A percentile compares a stretch with the other conserved stretches of the same genome.
phyloP scores from a whole-genome alignment of 2,329 filamentous ascomycete genomes.

The Aphanocladium album region DNA sequence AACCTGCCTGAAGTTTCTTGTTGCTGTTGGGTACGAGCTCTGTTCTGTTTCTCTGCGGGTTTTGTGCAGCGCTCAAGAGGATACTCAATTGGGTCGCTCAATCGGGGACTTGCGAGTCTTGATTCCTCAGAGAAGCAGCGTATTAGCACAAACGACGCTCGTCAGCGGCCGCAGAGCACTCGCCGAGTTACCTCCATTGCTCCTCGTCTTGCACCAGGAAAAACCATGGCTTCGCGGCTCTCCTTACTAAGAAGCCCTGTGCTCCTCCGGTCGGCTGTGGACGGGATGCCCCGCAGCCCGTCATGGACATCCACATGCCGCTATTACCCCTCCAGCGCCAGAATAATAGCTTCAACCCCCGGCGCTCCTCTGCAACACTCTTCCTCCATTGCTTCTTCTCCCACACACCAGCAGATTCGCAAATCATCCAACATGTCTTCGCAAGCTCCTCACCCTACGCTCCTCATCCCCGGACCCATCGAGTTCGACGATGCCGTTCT shows the following conservation, averaged over 20 bases:
- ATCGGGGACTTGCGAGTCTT: background rate
- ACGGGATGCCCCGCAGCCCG: conserved; percentile 13
- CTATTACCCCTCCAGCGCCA: conserved; percentile 12
- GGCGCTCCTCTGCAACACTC: conserved; percentile 15
- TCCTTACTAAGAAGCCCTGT: conserved; percentile 5
- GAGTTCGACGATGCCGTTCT: conserved; percentile 98
- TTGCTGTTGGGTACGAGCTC: too few relatives aligned
- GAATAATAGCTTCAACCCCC: conserved; percentile 12
- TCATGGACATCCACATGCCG: conserved; percentile 5
- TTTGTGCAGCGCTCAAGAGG: too few relatives aligned
- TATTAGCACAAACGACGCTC: background rate
- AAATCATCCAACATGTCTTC: conserved; percentile 49
- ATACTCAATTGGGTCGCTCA: background rate
- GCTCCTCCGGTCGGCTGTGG: conserved; percentile 11
- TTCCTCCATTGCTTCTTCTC: conserved; percentile 13
- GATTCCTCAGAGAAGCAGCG: background rate
- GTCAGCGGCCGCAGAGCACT: background rate
- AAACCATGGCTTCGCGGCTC: background rate
- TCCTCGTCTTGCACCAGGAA: background rate
- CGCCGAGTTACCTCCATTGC: background rate
- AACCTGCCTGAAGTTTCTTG: background rate
- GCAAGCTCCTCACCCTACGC: conserved; percentile 59
- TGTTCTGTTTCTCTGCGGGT: too few relatives aligned
- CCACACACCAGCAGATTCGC: conserved; percentile 18
- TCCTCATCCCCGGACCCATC: conserved; percentile 95